Evolutionary conservation across 345 rosid genomes (phyloP).

Genomic region (Populus nigra): DNA sequence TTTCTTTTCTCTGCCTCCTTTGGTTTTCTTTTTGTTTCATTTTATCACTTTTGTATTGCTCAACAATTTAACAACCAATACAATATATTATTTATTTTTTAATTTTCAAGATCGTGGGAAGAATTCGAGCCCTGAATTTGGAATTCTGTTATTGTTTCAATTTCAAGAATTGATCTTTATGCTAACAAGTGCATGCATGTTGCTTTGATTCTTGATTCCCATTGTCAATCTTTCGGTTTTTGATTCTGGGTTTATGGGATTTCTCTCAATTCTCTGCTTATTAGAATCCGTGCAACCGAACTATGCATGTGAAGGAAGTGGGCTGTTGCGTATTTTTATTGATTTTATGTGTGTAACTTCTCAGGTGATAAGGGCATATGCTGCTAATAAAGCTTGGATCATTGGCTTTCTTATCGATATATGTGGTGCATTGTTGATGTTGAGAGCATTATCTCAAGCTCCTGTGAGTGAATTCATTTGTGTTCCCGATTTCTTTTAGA

Average conservation of each 20-base stretch:
- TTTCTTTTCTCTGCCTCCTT: neutral
- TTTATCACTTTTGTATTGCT: neutral
- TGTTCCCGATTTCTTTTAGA: neutral
- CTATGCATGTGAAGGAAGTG: neutral
- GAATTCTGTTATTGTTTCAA: neutral
- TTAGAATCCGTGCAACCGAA: neutral
- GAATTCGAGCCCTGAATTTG: neutral
- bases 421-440: constrained; percentile 85
- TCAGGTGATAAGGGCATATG: constrained; percentile 82
- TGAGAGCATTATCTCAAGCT: constrained; percentile 82
- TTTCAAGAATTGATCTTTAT: neutral
- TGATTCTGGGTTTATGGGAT: constrained; percentile 1
- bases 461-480: constrained; percentile 54
- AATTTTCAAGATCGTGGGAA: neutral
- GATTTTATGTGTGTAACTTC: neutral
- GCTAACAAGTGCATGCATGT: neutral
- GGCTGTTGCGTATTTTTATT: neutral
- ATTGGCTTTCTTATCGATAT: constrained; percentile 91
- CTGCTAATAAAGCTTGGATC: constrained; percentile 69
- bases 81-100: neutral
- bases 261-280: neutral
- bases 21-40: neutral
- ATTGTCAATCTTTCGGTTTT: neutral
- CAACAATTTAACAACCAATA: neutral
- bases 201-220: neutral